Evolutionary conservation across 1,284 basidiomycete genomes (phyloP).

Genomic region (Clitocybe nebularis): DNA sequence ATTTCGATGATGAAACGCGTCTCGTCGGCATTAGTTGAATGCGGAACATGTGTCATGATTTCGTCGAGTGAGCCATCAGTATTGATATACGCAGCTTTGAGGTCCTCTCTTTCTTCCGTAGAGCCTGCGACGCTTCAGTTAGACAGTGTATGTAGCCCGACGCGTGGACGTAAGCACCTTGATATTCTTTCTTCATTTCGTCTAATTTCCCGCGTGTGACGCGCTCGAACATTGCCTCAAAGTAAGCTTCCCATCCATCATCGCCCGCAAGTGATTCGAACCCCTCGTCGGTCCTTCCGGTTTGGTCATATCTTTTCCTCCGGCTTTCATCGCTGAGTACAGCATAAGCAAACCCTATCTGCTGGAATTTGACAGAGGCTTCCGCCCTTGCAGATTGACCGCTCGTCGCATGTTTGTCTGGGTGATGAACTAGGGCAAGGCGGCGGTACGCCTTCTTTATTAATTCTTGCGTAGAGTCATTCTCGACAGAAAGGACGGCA

Average conservation of each 20-base stretch:
- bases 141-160: neutral
- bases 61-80: slow-evolving; percentile 69
- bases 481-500: slow-evolving; percentile 56
- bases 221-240: slow-evolving; percentile 81
- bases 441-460: slow-evolving; percentile 85
- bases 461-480: slow-evolving; percentile 54
- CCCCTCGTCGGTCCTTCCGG: slow-evolving; percentile 80
- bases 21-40: slow-evolving; percentile 81
- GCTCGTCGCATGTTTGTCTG: slow-evolving; percentile 79
- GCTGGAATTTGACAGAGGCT: slow-evolving; percentile 77
- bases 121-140: slow-evolving; percentile 54
- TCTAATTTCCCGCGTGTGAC: slow-evolving; percentile 84
- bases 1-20: slow-evolving; percentile 74
- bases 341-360: slow-evolving; percentile 87
- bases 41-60: slow-evolving; percentile 83
- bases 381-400: slow-evolving; percentile 57
- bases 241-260: slow-evolving; percentile 91
- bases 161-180: slow-evolving; percentile 50
- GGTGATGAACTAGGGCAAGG: slow-evolving; percentile 79
- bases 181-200: slow-evolving; percentile 88
- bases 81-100: slow-evolving; percentile 68
- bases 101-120: slow-evolving; percentile 74
- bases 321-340: slow-evolving; percentile 78
- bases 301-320: slow-evolving; percentile 74
- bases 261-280: slow-evolving; percentile 72